Conservation (phyloP, 2,329 filamentous ascomycete species). For the Gyromitra esculenta region DNA sequence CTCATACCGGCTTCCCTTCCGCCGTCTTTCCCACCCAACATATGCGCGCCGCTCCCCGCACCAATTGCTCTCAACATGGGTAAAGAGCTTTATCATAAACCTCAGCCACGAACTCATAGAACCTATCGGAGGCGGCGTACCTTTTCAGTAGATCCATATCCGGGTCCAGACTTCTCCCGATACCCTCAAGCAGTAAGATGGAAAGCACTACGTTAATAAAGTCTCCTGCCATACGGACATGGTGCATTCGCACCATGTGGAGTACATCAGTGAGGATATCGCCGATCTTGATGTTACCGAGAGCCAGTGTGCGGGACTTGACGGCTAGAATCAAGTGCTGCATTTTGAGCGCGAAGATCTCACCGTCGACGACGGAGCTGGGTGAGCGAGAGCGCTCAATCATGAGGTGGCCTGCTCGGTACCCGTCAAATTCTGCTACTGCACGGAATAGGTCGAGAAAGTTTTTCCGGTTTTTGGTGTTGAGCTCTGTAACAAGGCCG, state of each 20-base stretch:
- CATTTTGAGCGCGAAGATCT: slow-evolving; percentile 95
- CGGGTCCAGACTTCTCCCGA: slow-evolving; percentile 86
- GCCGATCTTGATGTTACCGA: slow-evolving; percentile 95
- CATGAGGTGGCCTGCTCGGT: slow-evolving; percentile 94
- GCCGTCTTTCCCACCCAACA: slow-evolving; percentile 65
- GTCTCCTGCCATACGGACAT: slow-evolving; percentile 93
- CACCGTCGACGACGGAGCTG: slow-evolving; percentile 84
- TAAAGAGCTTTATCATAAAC: slow-evolving; percentile 71
- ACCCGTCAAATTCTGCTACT: slow-evolving; percentile 95
- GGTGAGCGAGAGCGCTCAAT: slow-evolving; percentile 93
- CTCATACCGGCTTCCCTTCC: slow-evolving; percentile 37
- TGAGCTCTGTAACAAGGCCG: slow-evolving; percentile 92
- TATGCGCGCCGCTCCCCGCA: slow-evolving; percentile 75
- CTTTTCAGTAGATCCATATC: slow-evolving; percentile 84
- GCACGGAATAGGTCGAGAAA: slow-evolving; percentile 96
- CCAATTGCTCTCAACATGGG: slow-evolving; percentile 91
- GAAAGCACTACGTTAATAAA: slow-evolving; percentile 98
- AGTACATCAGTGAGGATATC: slow-evolving; percentile 92
- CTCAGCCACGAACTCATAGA: slow-evolving; percentile 37
- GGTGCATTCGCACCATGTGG: slow-evolving; percentile 88
- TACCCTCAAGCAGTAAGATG: slow-evolving; percentile 91
- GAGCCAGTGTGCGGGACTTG: slow-evolving; percentile 87
- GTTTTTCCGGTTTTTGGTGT: slow-evolving; percentile 83
- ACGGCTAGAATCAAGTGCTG: slow-evolving; percentile 92
- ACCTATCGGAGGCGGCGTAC: slow-evolving; percentile 61